Evolutionary conservation across 306 rosid species (phyloP).

Genomic region (Acacia melanoxylon): DNA sequence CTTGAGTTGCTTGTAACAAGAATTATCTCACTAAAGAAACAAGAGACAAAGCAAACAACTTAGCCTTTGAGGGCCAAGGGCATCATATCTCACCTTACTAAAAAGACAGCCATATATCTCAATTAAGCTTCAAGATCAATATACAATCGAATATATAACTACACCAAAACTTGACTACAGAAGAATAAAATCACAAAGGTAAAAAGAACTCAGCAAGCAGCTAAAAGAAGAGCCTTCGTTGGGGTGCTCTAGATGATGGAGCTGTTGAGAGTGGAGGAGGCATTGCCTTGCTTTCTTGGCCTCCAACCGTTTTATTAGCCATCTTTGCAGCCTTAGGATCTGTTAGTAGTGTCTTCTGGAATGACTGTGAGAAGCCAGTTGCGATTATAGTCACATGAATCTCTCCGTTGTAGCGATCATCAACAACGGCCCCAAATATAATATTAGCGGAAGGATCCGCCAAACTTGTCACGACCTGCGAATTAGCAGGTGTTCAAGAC

Average conservation of each 20-base stretch:
- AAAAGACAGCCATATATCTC: background rate
- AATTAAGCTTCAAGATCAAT: conserved; percentile 10
- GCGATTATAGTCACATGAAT: conserved; percentile 92
- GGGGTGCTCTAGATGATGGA: conserved; percentile 56
- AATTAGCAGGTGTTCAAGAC: conserved; percentile 3
- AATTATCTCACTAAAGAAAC: background rate
- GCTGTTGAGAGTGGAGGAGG: conserved; percentile 52
- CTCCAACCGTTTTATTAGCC: conserved; percentile 57
- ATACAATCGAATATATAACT: conserved; percentile 9
- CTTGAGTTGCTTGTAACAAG: background rate
- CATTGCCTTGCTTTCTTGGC: conserved; percentile 65
- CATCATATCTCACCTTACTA: background rate
- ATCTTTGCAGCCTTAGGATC: conserved; percentile 87
- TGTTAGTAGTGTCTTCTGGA: conserved; percentile 78
- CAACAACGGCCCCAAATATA: conserved; percentile 93
- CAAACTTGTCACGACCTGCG: conserved; percentile 89
- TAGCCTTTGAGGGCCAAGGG: background rate
- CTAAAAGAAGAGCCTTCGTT: conserved; percentile 80
- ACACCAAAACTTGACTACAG: background rate
- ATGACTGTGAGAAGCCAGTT: conserved; percentile 92
- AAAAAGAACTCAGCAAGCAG: conserved; percentile 20
- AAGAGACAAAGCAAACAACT: background rate
- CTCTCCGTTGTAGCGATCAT: conserved; percentile 92
- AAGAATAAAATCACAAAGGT: background rate
- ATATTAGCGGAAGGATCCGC: conserved; percentile 98